Evolutionary conservation across 2,329 filamentous ascomycete species (phyloP).

Genomic region (Bertia moriformis): DNA sequence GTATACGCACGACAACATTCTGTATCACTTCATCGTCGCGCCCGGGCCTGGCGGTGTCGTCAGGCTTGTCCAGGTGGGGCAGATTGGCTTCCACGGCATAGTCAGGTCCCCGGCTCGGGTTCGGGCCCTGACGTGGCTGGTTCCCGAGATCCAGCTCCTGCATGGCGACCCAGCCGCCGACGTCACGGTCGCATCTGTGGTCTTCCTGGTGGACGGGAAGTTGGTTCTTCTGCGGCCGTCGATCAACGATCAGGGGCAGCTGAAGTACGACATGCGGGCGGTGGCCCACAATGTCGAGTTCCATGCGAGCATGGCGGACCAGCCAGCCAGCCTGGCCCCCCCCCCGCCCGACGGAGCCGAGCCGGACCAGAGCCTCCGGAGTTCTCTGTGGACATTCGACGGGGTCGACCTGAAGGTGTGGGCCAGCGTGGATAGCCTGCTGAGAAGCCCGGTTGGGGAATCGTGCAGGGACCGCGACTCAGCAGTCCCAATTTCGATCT

Average conservation of each 20-base stretch:
- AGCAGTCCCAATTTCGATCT: slow-evolving; percentile 62
- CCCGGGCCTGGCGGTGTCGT: slow-evolving; percentile 52
- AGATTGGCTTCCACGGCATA: slow-evolving; percentile 94
- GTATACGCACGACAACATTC: slow-evolving; percentile 89
- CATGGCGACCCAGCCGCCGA: slow-evolving; percentile 93
- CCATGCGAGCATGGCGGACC: slow-evolving; percentile 82
- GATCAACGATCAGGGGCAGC: slow-evolving; percentile 62
- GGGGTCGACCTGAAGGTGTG: slow-evolving; percentile 74
- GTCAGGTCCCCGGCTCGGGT: slow-evolving; percentile 86
- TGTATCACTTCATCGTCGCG: slow-evolving; percentile 85
- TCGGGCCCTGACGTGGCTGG: slow-evolving; percentile 83
- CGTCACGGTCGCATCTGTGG: slow-evolving; percentile 78
- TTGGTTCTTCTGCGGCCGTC: slow-evolving; percentile 83
- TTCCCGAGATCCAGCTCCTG: slow-evolving; percentile 76
- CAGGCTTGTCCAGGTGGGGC: slow-evolving; percentile 89
- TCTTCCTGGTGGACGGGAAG: slow-evolving; percentile 96
- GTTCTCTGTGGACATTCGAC: slow-evolving; percentile 92
- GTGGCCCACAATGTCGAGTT: slow-evolving; percentile 94
- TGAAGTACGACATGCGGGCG: slow-evolving; percentile 97
- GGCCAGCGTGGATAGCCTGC: slow-evolving; percentile 68
- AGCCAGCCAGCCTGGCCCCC: slow-evolving; percentile 30
- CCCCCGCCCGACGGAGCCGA: slow-evolving; percentile 6
- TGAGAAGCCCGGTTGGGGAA: slow-evolving; percentile 53
- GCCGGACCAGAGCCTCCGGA: slow-evolving; percentile 42
- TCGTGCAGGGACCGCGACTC: too few species aligned